These are phyloP conservation scores for Naganishia onofrii DNA, from an alignment of 768 basidiomycete species.

Conservation along the genomic window DNA sequence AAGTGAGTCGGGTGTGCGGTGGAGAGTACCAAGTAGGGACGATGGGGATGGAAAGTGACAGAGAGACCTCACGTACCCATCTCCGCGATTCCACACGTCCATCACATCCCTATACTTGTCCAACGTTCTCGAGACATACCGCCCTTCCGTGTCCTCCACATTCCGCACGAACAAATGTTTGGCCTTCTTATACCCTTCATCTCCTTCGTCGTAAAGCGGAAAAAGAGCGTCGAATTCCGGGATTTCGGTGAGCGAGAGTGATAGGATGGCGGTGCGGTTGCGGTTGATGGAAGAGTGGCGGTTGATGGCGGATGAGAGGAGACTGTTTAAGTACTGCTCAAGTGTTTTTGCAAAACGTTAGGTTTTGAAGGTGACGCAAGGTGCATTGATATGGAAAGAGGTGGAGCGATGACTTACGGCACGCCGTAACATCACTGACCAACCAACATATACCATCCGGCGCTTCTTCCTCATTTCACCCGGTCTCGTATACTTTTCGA, in stretches of 20 bases:
- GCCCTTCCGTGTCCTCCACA: not conserved
- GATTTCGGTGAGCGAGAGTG: not conserved
- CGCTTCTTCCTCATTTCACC: not conserved
- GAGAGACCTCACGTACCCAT: not conserved
- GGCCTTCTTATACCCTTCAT: not conserved
- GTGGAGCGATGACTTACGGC: not conserved
- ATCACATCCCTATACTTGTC: not conserved
- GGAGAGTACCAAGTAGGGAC: not conserved
- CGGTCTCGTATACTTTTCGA: not conserved
- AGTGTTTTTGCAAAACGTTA: not conserved
- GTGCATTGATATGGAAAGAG: too few relatives aligned
- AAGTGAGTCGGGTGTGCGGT: not conserved
- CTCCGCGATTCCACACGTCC: not conserved
- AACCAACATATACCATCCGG: conserved; percentile 11
- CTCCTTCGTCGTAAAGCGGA: not conserved
- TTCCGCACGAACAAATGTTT: conserved; percentile 1
- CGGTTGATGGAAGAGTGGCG: not conserved
- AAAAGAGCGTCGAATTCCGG: not conserved
- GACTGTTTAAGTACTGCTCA: conserved; percentile 2
- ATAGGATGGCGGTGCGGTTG: too few relatives aligned
- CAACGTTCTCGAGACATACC: not conserved
- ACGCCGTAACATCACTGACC: conserved; percentile 3
- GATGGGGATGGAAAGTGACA: too few relatives aligned
- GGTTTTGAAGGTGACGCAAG: not conserved
- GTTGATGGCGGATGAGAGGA: not conserved